Evolutionary conservation across 257 asterid species (phyloP), one percentile per base, ranked within the genome.

Genomic region (Leonotis leonurus): DNA sequence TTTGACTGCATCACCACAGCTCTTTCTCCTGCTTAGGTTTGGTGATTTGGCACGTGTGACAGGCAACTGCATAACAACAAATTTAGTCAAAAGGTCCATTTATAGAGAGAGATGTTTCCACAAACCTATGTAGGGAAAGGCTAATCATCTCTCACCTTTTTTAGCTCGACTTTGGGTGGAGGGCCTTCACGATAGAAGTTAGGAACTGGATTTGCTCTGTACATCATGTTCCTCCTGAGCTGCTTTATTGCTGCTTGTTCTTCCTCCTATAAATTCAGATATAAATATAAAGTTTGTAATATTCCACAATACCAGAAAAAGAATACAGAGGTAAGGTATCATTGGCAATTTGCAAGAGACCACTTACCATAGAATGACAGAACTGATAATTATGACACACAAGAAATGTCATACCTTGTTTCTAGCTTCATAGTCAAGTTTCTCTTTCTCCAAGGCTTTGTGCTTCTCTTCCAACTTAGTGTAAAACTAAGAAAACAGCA

Each of bases 21-120:
- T 89, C 81, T 87, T 92, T 75, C 98, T 86, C 70, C 97, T 45
- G 6, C 78, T 73, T 26, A 88, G 77, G 39, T 85, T 88, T 43
- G 96, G 98, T 67, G 98, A 91, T 70, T 91, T 91, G 53, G 98
- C 87, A 37, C 98, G 98, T 56, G 98, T 91, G 49, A 91, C 88
- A 6, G 98, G 98, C 68, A 88, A 68, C 98, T 90, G 86, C 69
- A 77, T 51, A 64, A 53, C 32, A 70, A 52, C 50, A 37, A 44
- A 53, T 46, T 60, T 16, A 58, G 70, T 65, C 25, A 16, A 32
- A 18, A 69, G 33, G 37, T 8, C 17, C n/a, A 22, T 20, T 14
- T 9, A 26, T 18, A 2, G 0, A 21, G 14, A 20, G 40, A 52
- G 35, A 26, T 51, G 53, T 1, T 14, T 52, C 11, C 51, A 35